These are phyloP conservation scores for Neurospora africana DNA, from an alignment of 495 filamentous ascomycete genomes.

Conservation along the genomic window DNA sequence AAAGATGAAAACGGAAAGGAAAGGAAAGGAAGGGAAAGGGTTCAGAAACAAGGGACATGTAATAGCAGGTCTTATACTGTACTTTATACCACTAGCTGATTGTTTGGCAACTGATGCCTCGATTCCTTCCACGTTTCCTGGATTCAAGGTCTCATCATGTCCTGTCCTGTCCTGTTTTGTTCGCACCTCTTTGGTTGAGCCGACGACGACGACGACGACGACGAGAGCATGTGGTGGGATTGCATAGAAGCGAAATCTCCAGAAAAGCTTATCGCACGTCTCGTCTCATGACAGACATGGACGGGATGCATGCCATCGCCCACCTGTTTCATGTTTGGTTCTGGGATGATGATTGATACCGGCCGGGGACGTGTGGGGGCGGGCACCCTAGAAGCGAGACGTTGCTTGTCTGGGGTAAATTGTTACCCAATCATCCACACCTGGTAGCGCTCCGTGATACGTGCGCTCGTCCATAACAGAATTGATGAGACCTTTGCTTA, in stretches of 20 bases:
- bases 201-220: background rate
- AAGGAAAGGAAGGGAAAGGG: background rate
- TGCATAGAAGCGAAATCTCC: background rate
- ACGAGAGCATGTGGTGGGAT: background rate
- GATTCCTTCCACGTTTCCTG: background rate
- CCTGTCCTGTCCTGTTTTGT: background rate
- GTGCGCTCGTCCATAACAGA: no score
- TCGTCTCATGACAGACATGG: background rate
- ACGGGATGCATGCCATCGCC: background rate
- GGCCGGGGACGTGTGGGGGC: background rate
- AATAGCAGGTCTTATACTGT: background rate
- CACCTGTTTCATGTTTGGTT: background rate
- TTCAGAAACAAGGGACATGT: background rate
- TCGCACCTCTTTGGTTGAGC: background rate
- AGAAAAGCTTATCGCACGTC: background rate
- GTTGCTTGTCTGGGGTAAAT: background rate
- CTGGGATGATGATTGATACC: background rate
- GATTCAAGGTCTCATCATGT: background rate
- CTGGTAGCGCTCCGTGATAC: background rate
- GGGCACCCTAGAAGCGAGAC: background rate
- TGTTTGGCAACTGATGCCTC: background rate
- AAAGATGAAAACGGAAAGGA: background rate
- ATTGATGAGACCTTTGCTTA: no score
- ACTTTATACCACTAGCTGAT: background rate
- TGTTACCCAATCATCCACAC: background rate